Evolutionary conservation across 148 eudicot genomes (phyloP).

Genomic region (Selenicereus undatus): DNA sequence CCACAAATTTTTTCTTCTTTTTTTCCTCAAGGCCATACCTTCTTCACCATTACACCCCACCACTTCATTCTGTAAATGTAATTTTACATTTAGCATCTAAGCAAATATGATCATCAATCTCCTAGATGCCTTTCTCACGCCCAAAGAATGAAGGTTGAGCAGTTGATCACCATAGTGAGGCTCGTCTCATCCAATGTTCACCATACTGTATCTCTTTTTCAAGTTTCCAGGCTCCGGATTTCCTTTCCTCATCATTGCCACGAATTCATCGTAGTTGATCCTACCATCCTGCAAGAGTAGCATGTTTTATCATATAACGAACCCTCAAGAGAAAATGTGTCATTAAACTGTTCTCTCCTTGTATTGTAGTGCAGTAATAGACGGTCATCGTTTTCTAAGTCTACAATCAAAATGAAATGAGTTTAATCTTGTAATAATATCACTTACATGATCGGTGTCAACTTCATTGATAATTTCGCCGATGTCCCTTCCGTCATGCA

Average conservation of each 20-base stretch:
- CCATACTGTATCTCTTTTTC: constrained; percentile 42
- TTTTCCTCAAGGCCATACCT: neutral
- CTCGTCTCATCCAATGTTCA: constrained; percentile 11
- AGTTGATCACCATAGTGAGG: neutral
- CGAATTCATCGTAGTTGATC: constrained; percentile 76
- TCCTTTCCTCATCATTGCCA: constrained; percentile 78
- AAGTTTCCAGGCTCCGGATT: constrained; percentile 4
- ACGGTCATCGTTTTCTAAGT: neutral
- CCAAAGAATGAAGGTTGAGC: neutral
- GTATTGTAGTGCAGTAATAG: neutral
- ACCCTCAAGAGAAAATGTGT: neutral
- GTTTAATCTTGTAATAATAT: neutral
- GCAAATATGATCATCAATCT: neutral
- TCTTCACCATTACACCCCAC: neutral
- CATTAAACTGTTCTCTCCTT: neutral
- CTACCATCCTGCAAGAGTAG: constrained; percentile 57
- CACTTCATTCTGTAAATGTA: neutral
- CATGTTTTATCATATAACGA: neutral
- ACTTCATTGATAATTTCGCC: constrained; percentile 87
- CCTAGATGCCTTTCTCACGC: neutral
- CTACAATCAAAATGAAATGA: neutral
- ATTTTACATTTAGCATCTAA: neutral
- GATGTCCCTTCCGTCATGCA: constrained; percentile 77
- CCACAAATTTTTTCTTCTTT: neutral
- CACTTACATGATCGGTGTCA: constrained; percentile 76